Base-by-base conservation (phyloP, 805 yeast species). In the Kazachstania bromeliacearum region DNA sequence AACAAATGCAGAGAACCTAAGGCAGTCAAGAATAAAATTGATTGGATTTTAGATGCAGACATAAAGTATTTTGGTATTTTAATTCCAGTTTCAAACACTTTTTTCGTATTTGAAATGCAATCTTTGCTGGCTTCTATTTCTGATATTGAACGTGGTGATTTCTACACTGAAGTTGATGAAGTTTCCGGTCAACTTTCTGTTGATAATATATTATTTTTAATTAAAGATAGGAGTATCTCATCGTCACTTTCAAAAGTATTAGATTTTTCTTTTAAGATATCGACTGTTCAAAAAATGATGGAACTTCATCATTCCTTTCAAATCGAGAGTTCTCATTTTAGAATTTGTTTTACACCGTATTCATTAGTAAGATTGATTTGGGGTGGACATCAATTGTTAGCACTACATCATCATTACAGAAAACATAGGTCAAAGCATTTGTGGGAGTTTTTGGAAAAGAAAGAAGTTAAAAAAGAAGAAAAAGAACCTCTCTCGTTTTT, bases 341-440 rank as follows among this genome's bases (percentile, higher is more conserved):
- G 87, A 28, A 44, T 79, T 3, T 72, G 77, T 40, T 50, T 80
- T 24, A 73, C 76, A 35, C 75, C 85, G 0, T 60, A 62, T 7
- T 63, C 72, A 0, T 41, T 75, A 5, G 60, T 70, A 6, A 61
- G 62, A 31, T 28, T 70, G 1, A 35, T 72, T 3, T 60, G 63
- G 42, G 56, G 56, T 23, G 40, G 41, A 4, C 44, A 48, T 24
- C 51, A 50, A 24, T 15, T 47, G 4, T 34, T 44, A 13, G 35
- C 41, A 2, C 27, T 47, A 24, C 31, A 33, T 3, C 40, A 41
- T 5, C 45, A 50, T 31, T 53, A 43, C 29, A 42, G 29, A 15
- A 46, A 46, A 4, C 49, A 51, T 16, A 42, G 46, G 28, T 28
- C 38, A 9, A 29, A 31, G 6, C 24, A 29, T 14, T n/a, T 37